Percentiles rank a stretch among this genome's conserved stretches.
Evolutionary conservation across 495 filamentous ascomycete genomes (phyloP).

Genomic region (Acidiella bohemica): DNA sequence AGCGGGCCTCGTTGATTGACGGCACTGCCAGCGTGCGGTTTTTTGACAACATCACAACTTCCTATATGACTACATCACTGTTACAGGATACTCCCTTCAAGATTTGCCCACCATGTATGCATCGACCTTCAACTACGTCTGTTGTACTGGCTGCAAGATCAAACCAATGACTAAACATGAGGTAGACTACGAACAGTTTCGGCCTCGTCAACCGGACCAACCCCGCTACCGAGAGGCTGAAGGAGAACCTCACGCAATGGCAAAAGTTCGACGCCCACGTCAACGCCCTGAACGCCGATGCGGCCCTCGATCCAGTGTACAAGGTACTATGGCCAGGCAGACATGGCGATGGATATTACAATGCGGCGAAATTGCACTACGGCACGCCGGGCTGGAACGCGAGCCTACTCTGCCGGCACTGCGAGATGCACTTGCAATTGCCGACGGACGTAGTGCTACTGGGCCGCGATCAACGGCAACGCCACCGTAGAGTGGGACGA

Average conservation of each 20-base stretch:
- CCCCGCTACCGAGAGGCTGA: conserved; percentile 30
- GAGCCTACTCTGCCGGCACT: conserved; percentile 18
- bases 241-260: conserved; percentile 45
- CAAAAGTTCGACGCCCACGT: conserved; percentile 49
- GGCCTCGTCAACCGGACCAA: conserved; percentile 51
- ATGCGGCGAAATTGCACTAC: conserved; percentile 49
- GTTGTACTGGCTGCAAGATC: conserved; percentile 1
- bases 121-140: conserved; percentile 53
- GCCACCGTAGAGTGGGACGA: conserved; percentile 53
- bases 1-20: too few species aligned
- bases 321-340: conserved; percentile 58
- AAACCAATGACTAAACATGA: background rate
- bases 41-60: conserved; percentile 2
- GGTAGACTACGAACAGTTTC: conserved; percentile 48
- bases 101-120: conserved; percentile 51
- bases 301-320: conserved; percentile 40
- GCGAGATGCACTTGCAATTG: background rate
- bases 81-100: conserved; percentile 58
- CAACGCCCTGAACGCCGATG: conserved; percentile 37
- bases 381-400: conserved; percentile 51
- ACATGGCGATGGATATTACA: conserved; percentile 61
- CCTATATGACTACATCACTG: conserved; percentile 45
- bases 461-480: conserved; percentile 57
- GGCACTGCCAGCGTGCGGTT: too few species aligned
- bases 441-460: conserved; percentile 44